Conservation (phyloP, 1,139 yeast species). For the Yamadazyma trypodendri region DNA sequence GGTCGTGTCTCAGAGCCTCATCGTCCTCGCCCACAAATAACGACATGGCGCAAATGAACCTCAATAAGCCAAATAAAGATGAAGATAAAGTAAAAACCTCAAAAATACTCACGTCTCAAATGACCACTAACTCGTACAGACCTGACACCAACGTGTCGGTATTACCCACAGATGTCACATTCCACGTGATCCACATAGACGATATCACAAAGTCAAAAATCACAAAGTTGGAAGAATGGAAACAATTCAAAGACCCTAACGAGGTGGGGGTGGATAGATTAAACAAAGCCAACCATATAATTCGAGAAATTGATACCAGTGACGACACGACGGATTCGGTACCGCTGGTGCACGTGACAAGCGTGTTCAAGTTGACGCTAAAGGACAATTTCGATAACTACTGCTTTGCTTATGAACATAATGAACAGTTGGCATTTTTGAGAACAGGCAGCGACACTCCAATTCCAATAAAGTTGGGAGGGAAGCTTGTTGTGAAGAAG, state of each 20-base stretch:
- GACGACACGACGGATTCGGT: constrained; percentile 17
- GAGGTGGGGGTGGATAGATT: constrained; percentile 40
- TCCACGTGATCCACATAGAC: constrained; percentile 32
- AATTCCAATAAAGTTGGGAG: constrained; percentile 39
- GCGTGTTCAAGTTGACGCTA: constrained; percentile 33
- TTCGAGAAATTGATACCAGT: constrained; percentile 34
- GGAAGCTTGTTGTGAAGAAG: constrained; percentile 29
- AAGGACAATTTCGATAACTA: constrained; percentile 32
- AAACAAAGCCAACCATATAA: constrained; percentile 11
- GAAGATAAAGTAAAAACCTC: too few species aligned
- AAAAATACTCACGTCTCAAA: too few species aligned
- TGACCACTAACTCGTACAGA: too few species aligned
- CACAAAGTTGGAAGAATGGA: constrained; percentile 42
- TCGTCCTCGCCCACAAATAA: constrained; percentile 18
- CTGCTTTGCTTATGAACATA: constrained; percentile 40
- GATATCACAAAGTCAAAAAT: constrained; percentile 37
- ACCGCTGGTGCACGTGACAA: constrained; percentile 1
- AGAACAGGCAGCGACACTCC: constrained; percentile 25
- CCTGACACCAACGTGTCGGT: constrained; percentile 12
- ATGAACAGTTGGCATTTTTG: constrained; percentile 36
- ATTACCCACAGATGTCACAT: constrained; percentile 21
- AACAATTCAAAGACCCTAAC: constrained; percentile 37
- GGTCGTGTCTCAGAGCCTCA: constrained; percentile 2
- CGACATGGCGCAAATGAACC: constrained; percentile 12
- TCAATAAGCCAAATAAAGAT: too few species aligned